Base-by-base conservation (phyloP, 345 rosid genomes). In the Ceriops tagal region DNA sequence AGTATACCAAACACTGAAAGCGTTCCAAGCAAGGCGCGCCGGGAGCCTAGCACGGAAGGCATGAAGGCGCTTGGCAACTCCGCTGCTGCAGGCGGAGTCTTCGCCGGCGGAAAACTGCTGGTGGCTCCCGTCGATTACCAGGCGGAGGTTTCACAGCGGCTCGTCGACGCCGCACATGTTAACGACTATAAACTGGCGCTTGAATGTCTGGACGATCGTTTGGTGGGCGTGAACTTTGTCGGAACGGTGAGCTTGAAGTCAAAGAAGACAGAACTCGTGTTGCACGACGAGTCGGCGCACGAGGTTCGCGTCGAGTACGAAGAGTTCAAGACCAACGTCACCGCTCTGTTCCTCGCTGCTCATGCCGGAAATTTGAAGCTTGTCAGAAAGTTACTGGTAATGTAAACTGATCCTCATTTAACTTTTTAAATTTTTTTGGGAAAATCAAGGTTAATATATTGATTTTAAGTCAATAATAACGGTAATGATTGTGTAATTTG, bases 241-340 rank as follows among this genome's bases (percentile, higher is more conserved):
- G 99, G 97, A 43, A 87, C 90, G 8, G 93, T 95, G 61, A 83
- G 81, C 82, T 78, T 92, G 78, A 90, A 86, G 75, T 74, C 88
- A 46, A 81, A 91, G 82, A 82, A 79, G 80, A 78, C 85, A 37
- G 93, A 88, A 71, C 81, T 90, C 53, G 84, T 87, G 61, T 76
- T 86, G 78, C 81, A 82, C 24, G 91, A 82, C 13, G 93, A 92
- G 76, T 77, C 82, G 15, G 73, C 98, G 5, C 75, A 83, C 60
- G 92, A 92, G 76, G 86, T 90, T 56, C 72, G 74, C 21, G 83
- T 89, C 1, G 97, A 83, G 79, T 83, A 82, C 72, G 96, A 88
- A 79, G 99, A 95, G 85, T 86, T 95, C 68, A 87, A 79, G 80
- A 90, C 98, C 26, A 96, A 95, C 70, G 97, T 95, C 34, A 84